Percentiles rank a stretch among this genome's conserved stretches.
These are phyloP conservation scores for Oryza longistaminata DNA, from an alignment of 176 grass and related monocot genomes.

Conservation along the genomic window DNA sequence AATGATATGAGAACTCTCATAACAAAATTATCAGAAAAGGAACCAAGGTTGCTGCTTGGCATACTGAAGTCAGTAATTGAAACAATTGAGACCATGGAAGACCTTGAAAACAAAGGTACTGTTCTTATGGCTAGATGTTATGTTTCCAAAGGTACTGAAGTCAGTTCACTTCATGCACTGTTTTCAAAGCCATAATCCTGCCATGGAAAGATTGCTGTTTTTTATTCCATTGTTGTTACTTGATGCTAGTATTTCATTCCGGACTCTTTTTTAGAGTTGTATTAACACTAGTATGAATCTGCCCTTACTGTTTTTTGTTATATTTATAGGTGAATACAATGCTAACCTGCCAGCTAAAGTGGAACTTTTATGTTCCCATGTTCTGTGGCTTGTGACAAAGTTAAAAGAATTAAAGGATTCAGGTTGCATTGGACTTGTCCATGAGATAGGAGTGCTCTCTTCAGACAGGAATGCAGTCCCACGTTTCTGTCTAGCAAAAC, in stretches of 20 bases:
- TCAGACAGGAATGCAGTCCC: constrained; percentile 61
- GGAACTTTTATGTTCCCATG: constrained; percentile 52
- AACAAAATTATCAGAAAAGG: constrained; percentile 62
- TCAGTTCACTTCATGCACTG: constrained; percentile 10
- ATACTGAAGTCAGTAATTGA: constrained; percentile 72
- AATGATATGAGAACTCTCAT: constrained; percentile 62
- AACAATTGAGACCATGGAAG: constrained; percentile 58
- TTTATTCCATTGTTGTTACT: background rate
- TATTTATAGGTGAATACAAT: constrained; percentile 56
- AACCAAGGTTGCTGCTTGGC: constrained; percentile 73
- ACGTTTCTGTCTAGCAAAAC: constrained; percentile 66
- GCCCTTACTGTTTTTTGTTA: constrained; percentile 11
- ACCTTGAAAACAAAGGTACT: constrained; percentile 46
- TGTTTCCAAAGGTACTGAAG: background rate
- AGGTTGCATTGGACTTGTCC: constrained; percentile 46
- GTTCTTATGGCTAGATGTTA: background rate
- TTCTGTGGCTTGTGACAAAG: constrained; percentile 67
- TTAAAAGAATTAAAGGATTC: constrained; percentile 65
- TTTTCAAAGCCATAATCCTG: background rate
- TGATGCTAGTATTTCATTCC: constrained; percentile 21
- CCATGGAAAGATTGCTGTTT: background rate
- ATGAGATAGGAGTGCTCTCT: constrained; percentile 57
- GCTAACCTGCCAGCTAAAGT: constrained; percentile 29
- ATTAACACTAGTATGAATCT: constrained; percentile 19
- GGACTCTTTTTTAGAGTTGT: constrained; percentile 11